Evolutionary conservation across 1,139 yeast genomes (phyloP).

Genomic region (Starmera stellimalicola): DNA sequence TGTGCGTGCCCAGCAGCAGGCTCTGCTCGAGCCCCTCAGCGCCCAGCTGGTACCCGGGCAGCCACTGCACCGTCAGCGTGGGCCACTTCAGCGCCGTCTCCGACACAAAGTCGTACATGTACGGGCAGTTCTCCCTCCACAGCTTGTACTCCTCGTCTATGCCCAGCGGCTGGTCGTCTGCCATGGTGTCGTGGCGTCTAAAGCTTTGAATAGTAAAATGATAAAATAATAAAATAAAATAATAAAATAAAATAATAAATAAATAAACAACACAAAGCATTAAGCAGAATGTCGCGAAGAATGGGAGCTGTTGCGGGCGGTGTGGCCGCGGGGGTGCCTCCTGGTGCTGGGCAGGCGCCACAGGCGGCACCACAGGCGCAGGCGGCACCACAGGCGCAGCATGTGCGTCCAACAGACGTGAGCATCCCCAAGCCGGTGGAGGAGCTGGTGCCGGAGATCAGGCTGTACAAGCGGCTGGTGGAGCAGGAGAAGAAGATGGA

Average conservation of each 20-base stretch:
- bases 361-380: background rate
- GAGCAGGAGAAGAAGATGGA: conserved; percentile 79
- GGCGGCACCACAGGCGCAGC: conserved; percentile 9
- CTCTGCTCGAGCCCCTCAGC: conserved; percentile 18
- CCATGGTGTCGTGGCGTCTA: too few species aligned
- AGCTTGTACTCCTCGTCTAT: conserved; percentile 59
- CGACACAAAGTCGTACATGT: conserved; percentile 72
- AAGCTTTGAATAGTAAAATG: too few species aligned
- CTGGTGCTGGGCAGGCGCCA: too few species aligned
- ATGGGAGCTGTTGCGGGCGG: background rate
- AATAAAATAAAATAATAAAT: background rate
- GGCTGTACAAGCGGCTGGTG: conserved; percentile 55
- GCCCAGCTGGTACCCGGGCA: conserved; percentile 33
- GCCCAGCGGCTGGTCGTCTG: conserved; percentile 12
- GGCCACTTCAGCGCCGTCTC: conserved; percentile 81
- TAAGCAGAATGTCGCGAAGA: background rate
- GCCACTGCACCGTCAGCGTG: conserved; percentile 68
- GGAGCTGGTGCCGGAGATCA: conserved; percentile 61
- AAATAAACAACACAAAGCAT: background rate
- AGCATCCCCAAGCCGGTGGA: conserved; percentile 17
- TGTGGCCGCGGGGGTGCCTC: too few species aligned
- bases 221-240: background rate
- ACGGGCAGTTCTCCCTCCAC: conserved; percentile 74
- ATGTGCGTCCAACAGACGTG: conserved; percentile 19
- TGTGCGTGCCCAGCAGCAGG: conserved; percentile 76